These are phyloP conservation scores for Triglochin maritima DNA, from an alignment of 106 monocot species.

Conservation along the genomic window DNA sequence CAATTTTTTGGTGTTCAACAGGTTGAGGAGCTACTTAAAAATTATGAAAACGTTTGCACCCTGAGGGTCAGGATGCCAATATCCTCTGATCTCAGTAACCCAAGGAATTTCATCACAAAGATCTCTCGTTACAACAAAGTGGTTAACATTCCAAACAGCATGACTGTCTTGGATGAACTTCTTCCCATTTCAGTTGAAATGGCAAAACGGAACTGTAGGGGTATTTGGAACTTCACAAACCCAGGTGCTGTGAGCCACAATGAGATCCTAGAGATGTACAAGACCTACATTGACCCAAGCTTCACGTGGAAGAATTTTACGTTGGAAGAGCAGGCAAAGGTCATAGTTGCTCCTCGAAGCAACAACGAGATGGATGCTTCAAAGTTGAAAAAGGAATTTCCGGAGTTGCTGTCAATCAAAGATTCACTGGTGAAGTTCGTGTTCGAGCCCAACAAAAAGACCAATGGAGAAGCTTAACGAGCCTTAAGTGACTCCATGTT, in stretches of 20 bases:
- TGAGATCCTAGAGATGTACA: conserved; percentile 24
- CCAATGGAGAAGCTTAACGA: background rate
- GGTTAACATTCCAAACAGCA: conserved; percentile 22
- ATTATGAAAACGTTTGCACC: conserved; percentile 21
- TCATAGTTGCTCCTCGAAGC: conserved; percentile 17
- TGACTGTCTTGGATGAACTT: conserved; percentile 26
- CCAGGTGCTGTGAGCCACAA: conserved; percentile 22
- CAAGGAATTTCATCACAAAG: conserved; percentile 20
- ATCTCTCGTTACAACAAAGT: conserved; percentile 17
- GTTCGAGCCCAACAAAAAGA: conserved; percentile 16
- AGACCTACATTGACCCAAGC: conserved; percentile 5
- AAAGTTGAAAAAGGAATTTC: conserved; percentile 20
- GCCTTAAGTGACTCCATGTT: background rate
- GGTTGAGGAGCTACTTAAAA: conserved; percentile 14
- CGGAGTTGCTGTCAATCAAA: conserved; percentile 16
- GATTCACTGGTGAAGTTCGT: conserved; percentile 14
- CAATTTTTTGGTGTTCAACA: background rate
- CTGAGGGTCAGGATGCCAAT: conserved; percentile 22
- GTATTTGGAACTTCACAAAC: conserved; percentile 24
- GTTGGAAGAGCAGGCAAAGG: conserved; percentile 20
- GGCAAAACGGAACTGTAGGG: conserved; percentile 18
- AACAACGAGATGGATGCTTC: conserved; percentile 23
- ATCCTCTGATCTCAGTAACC: conserved; percentile 20
- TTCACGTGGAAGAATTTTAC: conserved; percentile 16
- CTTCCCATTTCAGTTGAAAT: conserved; percentile 25